Percentiles rank a stretch among this genome's conserved stretches.
Evolutionary conservation across 1,284 basidiomycete genomes (phyloP).

Genomic region (Ceratobasidium sp.): DNA sequence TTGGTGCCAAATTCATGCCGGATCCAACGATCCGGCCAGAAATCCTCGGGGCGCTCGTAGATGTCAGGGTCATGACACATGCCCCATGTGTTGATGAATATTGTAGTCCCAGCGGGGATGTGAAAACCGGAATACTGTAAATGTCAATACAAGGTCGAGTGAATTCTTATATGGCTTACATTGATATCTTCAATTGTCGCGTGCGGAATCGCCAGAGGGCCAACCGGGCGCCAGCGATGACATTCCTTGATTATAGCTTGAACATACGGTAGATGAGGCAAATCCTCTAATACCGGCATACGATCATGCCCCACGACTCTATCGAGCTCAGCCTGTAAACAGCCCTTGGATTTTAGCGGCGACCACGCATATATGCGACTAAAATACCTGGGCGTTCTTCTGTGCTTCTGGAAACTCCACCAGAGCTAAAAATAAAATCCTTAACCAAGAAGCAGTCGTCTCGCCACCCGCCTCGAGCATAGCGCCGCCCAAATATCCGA

Average conservation of each 20-base stretch:
- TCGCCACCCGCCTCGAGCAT: slow-evolving; percentile 55
- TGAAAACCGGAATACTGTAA: slow-evolving; percentile 43
- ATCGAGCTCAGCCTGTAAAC: slow-evolving; percentile 57
- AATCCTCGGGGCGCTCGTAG: slow-evolving; percentile 45
- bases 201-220: slow-evolving; percentile 45
- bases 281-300: slow-evolving; percentile 57
- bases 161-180: slow-evolving; percentile 20
- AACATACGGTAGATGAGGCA: slow-evolving; percentile 58
- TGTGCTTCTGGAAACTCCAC: slow-evolving; percentile 45
- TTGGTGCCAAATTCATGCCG: slow-evolving; percentile 45
- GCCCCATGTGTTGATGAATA: slow-evolving; percentile 49
- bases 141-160: too few relatives aligned
- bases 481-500: slow-evolving; percentile 46
- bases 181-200: slow-evolving; percentile 40
- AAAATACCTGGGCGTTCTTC: slow-evolving; percentile 48
- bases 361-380: too few relatives aligned
- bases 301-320: slow-evolving; percentile 56
- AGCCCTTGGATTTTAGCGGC: too few relatives aligned
- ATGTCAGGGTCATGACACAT: slow-evolving; percentile 45
- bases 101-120: slow-evolving; percentile 45
- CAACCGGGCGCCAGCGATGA: slow-evolving; percentile 43
- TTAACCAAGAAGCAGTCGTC: slow-evolving; percentile 54
- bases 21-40: slow-evolving; percentile 48
- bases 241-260: slow-evolving; percentile 58
- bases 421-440: slow-evolving; percentile 50